phyloP scores from a whole-genome alignment of 345 rosid species.

The Eucalyptus virginea region DNA sequence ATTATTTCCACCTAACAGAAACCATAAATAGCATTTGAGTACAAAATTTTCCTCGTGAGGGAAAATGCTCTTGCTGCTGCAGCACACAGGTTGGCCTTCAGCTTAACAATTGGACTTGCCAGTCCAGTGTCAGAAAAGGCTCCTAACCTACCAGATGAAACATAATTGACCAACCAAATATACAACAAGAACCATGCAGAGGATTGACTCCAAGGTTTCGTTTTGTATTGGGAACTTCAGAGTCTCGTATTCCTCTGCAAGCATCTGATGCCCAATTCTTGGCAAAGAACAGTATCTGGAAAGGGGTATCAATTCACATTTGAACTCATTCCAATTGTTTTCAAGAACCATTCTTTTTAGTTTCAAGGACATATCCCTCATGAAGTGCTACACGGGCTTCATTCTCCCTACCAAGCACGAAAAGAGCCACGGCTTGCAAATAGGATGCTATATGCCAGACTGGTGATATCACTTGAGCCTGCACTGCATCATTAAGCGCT shows the following conservation, averaged over 20 bases:
- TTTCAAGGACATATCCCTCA: constrained; percentile 66
- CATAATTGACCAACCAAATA: not conserved
- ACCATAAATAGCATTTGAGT: not conserved
- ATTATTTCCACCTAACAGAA: not conserved
- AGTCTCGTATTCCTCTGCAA: not conserved
- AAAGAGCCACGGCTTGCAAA: constrained; percentile 64
- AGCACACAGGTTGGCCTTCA: not conserved
- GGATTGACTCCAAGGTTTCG: not conserved
- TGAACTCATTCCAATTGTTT: not conserved
- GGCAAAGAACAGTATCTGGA: not conserved
- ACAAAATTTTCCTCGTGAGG: not conserved
- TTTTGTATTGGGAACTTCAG: not conserved
- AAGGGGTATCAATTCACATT: not conserved
- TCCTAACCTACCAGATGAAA: not conserved
- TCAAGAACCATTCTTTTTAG: constrained; percentile 16
- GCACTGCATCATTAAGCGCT: constrained; percentile 67
- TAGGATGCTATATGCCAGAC: constrained; percentile 71
- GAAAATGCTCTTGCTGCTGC: not conserved
- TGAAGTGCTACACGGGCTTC: constrained; percentile 59
- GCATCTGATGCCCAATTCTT: not conserved
- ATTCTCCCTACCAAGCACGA: constrained; percentile 48
- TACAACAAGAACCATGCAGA: not conserved
- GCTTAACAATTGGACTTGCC: not conserved
- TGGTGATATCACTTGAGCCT: constrained; percentile 67
- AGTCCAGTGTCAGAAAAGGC: not conserved